These are phyloP conservation scores for Ophiosphaerella narmari DNA, from an alignment of 2,329 filamentous ascomycete species.

Conservation along the genomic window DNA sequence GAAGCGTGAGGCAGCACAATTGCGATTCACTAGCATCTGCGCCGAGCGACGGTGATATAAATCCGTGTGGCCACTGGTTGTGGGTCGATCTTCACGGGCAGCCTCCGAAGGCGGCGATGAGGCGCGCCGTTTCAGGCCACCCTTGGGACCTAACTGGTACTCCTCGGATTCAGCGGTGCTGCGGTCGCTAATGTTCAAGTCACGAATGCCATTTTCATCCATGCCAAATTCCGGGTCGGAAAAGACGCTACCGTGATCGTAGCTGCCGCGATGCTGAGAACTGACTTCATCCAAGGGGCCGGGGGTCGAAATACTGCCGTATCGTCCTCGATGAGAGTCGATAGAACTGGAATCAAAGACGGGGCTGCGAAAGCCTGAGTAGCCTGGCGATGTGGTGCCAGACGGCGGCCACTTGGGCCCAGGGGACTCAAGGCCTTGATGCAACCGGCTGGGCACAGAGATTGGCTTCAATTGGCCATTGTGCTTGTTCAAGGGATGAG, in stretches of 20 bases:
- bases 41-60: conserved; percentile 59
- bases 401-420: conserved; percentile 48
- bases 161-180: conserved; percentile 53
- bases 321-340: conserved; percentile 48
- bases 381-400: conserved; percentile 51
- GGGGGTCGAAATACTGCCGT: conserved; percentile 54
- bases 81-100: conserved; percentile 52
- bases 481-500: conserved; percentile 48
- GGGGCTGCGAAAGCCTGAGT: conserved; percentile 50
- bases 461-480: conserved; percentile 52
- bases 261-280: conserved; percentile 64
- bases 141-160: conserved; percentile 50
- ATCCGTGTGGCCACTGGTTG: conserved; percentile 51
- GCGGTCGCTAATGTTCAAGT: conserved; percentile 60
- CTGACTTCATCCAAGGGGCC: conserved; percentile 55
- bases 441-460: conserved; percentile 50
- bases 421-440: conserved; percentile 47
- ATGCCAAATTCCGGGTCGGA: conserved; percentile 56
- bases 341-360: conserved; percentile 38
- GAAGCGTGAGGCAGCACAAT: conserved; percentile 60
- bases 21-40: conserved; percentile 60
- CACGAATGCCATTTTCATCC: conserved; percentile 59
- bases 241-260: conserved; percentile 61
- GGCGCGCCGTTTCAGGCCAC: conserved; percentile 67
- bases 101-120: conserved; percentile 66